phyloP scores from a whole-genome alignment of 257 asterid species.

The Nicotiana benthamiana region DNA sequence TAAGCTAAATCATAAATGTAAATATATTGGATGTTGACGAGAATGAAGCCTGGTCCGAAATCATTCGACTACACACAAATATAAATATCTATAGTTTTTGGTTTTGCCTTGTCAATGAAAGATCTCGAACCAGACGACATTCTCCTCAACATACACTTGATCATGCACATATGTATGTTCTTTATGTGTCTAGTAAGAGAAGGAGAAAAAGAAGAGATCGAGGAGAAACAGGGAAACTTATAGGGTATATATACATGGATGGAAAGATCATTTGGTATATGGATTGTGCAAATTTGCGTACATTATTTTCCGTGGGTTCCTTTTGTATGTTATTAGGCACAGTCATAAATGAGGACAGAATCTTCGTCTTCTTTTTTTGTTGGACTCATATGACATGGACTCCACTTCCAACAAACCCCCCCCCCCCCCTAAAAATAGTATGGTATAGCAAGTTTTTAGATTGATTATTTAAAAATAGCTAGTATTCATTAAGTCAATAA shows the following conservation, averaged over 20 bases:
- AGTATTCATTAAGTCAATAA: too few species aligned
- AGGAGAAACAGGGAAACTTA: not conserved
- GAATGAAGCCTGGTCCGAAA: constrained; percentile 87
- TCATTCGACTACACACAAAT: constrained; percentile 7
- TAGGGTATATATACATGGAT: constrained; percentile 11
- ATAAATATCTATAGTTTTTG: not conserved
- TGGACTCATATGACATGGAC: constrained; percentile 21
- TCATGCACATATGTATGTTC: not conserved
- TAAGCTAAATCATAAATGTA: too few species aligned
- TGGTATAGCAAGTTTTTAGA: too few species aligned
- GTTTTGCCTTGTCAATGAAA: constrained; percentile 6
- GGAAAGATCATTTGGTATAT: not conserved
- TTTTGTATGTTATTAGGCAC: constrained; percentile 8
- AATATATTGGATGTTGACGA: constrained; percentile 36
- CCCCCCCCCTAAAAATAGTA: too few species aligned
- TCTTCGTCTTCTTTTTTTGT: constrained; percentile 16
- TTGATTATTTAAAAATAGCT: too few species aligned
- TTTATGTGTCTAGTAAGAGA: not conserved
- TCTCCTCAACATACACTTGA: constrained; percentile 40
- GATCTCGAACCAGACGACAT: constrained; percentile 63
- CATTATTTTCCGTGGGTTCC: constrained; percentile 24
- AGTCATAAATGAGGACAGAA: constrained; percentile 8
- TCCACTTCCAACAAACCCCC: constrained; percentile 23
- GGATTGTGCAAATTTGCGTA: too few species aligned
- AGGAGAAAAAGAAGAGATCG: not conserved